Conservation (phyloP, 139 green algal genomes). For the Spirogloea muscicola region DNA sequence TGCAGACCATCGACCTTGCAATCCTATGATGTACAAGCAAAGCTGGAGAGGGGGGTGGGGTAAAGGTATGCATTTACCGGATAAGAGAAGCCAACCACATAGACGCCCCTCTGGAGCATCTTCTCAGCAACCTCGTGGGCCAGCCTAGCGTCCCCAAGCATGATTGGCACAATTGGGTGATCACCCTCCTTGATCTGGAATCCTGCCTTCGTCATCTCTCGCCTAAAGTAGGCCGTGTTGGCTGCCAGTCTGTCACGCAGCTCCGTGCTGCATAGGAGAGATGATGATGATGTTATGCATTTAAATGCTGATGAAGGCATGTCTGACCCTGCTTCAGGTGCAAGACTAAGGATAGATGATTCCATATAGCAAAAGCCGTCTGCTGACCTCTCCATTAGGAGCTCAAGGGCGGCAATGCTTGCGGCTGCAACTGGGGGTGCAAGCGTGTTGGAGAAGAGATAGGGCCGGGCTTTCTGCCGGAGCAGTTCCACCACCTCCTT, state of each 20-base stretch:
- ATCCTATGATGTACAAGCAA: background rate
- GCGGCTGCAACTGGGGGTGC: constrained; percentile 57
- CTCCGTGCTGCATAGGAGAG: no score
- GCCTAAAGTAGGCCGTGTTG: constrained; percentile 62
- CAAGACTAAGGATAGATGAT: no score
- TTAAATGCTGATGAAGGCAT: no score
- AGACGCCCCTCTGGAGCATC: constrained; percentile 59
- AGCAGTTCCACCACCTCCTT: constrained; percentile 57
- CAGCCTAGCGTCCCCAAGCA: constrained; percentile 63
- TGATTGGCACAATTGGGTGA: constrained; percentile 70
- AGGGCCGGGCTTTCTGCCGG: constrained; percentile 61
- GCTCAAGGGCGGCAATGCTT: constrained; percentile 51
- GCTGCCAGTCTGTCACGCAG: constrained; percentile 50
- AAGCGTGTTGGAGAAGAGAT: constrained; percentile 70
- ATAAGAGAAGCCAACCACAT: constrained; percentile 61
- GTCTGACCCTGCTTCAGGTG: no score
- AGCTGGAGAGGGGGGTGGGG: background rate
- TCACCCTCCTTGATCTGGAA: constrained; percentile 53
- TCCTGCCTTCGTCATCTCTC: constrained; percentile 50
- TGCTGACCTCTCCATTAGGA: constrained; percentile 48
- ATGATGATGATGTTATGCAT: no score
- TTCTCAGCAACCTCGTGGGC: constrained; percentile 52
- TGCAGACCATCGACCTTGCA: background rate
- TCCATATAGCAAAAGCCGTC: no score
- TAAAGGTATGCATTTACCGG: constrained; percentile 27